Evolutionary conservation across 169 alveolate species (phyloP).

Genomic region (Cryptosporidium felis): DNA sequence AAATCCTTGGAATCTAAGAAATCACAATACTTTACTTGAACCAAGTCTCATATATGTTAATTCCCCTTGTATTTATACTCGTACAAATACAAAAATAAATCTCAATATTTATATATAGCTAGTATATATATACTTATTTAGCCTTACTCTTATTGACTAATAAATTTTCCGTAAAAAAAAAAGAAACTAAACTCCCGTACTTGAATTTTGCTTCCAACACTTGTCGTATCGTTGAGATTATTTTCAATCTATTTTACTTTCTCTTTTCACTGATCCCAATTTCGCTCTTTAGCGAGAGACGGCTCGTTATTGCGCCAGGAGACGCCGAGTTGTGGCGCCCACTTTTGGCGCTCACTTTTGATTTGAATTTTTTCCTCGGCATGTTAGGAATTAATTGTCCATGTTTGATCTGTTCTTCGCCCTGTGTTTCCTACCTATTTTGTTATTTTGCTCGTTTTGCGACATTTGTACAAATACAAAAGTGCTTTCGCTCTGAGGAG

Average conservation of each 20-base stretch:
- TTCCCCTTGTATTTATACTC: constrained; percentile 28
- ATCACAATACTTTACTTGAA: constrained; percentile 54
- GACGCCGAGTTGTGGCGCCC: too few relatives aligned
- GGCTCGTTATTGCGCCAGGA: constrained; percentile 60
- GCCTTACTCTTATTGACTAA: constrained; percentile 18
- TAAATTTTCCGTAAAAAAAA: constrained; percentile 23
- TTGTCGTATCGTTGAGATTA: constrained; percentile 16
- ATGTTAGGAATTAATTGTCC: too few relatives aligned
- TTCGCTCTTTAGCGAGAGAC: constrained; percentile 57
- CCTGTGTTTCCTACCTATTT: too few relatives aligned
- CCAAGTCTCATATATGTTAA: constrained; percentile 50
- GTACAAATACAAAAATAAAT: constrained; percentile 19
- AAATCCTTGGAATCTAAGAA: constrained; percentile 68
- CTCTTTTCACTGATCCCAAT: constrained; percentile 2
- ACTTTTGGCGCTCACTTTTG: too few relatives aligned
- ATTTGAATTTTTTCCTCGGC: too few relatives aligned
- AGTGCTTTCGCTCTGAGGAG: too few relatives aligned
- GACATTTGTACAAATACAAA: too few relatives aligned
- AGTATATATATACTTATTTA: constrained; percentile 28
- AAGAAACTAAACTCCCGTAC: constrained; percentile 54
- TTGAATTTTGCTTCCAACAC: constrained; percentile 25
- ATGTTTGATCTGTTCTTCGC: too few relatives aligned
- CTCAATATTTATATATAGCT: constrained; percentile 36
- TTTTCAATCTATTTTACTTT: neutral
- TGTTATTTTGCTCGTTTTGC: too few relatives aligned